Conservation (phyloP, 495 filamentous ascomycete species). For the Xanthoparmelia taractica region DNA sequence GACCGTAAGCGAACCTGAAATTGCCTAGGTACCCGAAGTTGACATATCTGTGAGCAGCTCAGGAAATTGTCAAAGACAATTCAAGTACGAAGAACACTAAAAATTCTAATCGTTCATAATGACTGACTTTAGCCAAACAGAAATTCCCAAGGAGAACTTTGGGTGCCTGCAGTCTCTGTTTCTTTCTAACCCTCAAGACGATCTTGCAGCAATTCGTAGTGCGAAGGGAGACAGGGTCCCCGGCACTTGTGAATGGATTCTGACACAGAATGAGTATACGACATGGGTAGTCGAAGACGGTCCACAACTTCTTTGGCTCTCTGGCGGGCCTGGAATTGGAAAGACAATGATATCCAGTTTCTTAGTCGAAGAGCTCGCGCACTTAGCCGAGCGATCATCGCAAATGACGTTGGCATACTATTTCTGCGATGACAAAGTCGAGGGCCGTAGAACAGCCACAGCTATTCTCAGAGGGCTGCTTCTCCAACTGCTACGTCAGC, state of each 20-base stretch:
- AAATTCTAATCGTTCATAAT: not conserved
- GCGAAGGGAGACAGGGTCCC: conserved; percentile 29
- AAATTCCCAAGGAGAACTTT: not conserved
- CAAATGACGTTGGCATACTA: conserved; percentile 33
- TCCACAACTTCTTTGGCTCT: conserved; percentile 38
- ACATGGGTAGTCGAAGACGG: conserved; percentile 32
- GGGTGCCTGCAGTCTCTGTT: not conserved
- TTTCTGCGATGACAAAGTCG: conserved; percentile 39
- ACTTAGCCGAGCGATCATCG: conserved; percentile 21
- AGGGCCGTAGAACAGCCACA: conserved; percentile 38
- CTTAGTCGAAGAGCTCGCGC: conserved; percentile 35
- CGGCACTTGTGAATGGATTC: conserved; percentile 45
- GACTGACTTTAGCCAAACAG: not conserved
- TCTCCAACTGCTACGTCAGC: conserved; percentile 27
- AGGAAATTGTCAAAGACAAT: not conserved
- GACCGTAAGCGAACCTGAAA: not conserved
- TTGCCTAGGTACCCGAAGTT: not conserved
- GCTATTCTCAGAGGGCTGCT: conserved; percentile 38
- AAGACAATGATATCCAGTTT: conserved; percentile 45
- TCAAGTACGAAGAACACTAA: not conserved
- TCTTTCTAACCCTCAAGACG: not conserved
- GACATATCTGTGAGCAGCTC: not conserved
- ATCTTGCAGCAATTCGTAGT: conserved; percentile 4
- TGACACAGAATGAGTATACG: conserved; percentile 31
- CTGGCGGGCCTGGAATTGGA: conserved; percentile 42